These are phyloP conservation scores for Quercus lobata DNA, from an alignment of 331 rosid species.

Conservation along the genomic window DNA sequence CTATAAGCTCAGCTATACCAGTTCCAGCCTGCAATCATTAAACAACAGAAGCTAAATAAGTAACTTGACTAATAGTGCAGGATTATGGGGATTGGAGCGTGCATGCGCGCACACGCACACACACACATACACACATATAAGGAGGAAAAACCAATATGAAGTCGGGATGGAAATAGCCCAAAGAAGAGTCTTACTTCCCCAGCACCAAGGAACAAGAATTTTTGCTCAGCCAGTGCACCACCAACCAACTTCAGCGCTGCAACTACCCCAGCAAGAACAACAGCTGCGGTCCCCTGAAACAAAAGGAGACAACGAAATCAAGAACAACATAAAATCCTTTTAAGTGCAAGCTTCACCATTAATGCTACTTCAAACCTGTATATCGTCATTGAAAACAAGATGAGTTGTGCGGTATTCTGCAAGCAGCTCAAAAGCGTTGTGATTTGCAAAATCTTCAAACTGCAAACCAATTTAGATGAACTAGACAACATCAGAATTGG, in stretches of 20 bases:
- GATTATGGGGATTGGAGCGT: neutral
- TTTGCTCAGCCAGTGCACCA: conserved; percentile 74
- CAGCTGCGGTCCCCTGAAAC: conserved; percentile 91
- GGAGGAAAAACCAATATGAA: neutral
- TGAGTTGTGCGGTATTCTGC: conserved; percentile 75
- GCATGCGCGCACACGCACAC: fast-evolving
- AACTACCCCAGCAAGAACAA: conserved; percentile 86
- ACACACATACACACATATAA: fast-evolving
- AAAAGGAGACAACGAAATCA: conserved; percentile 9
- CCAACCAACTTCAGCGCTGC: conserved; percentile 78
- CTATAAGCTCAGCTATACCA: conserved; percentile 96
- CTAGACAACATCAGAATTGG: conserved; percentile 13
- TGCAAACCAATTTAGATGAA: conserved; percentile 30
- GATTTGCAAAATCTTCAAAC: conserved; percentile 98
- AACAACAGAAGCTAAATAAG: conserved; percentile 30
- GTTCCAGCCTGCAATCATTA: conserved; percentile 79
- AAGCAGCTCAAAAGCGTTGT: conserved; percentile 95
- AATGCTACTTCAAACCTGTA: conserved; percentile 54
- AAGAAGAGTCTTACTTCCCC: conserved; percentile 66
- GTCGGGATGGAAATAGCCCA: neutral
- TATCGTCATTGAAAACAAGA: conserved; percentile 94
- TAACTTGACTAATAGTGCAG: neutral
- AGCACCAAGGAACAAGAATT: conserved; percentile 91
- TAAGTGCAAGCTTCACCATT: conserved; percentile 1
- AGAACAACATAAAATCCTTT: conserved; percentile 9